These are phyloP conservation scores for Talaromyces funiculosus DNA, from an alignment of 2,329 filamentous ascomycete genomes.

Conservation along the genomic window DNA sequence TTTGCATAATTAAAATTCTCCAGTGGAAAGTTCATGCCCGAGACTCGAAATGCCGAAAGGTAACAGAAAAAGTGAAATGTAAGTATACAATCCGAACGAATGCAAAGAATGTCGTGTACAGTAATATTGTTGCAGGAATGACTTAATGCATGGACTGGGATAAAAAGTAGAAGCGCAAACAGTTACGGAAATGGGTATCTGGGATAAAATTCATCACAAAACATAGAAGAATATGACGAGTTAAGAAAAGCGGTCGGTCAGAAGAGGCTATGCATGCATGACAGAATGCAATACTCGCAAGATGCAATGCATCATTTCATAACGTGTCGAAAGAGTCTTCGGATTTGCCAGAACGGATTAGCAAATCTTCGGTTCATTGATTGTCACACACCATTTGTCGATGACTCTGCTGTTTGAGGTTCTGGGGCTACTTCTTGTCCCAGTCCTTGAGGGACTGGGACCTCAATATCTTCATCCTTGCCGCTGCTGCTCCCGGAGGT, in stretches of 20 bases:
- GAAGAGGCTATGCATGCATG: not conserved
- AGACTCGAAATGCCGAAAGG: not conserved
- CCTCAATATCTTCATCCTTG: conserved; percentile 18
- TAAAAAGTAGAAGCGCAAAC: not conserved
- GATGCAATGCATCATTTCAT: not conserved
- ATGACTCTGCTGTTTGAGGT: not conserved
- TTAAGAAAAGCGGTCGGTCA: not conserved
- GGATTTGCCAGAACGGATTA: not conserved
- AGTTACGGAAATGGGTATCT: conserved; percentile 10
- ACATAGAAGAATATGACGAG: conserved; percentile 2
- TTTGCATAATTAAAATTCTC: not conserved
- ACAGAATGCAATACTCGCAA: not conserved
- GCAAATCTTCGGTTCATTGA: conserved; percentile 2
- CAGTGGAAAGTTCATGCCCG: not conserved
- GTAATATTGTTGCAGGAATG: not conserved
- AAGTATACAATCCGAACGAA: not conserved
- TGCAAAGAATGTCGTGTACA: not conserved
- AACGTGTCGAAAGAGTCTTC: not conserved
- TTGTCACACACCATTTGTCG: conserved; percentile 3
- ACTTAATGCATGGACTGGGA: not conserved
- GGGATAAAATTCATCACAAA: conserved; percentile 8
- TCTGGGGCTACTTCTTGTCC: not conserved
- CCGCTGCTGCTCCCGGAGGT: conserved; percentile 28
- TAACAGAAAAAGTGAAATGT: not conserved
- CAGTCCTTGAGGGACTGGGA: not conserved